Evolutionary conservation across 768 basidiomycete genomes (phyloP), one percentile per base, ranked within the genome.

Genomic region (Boletus rubroflammeus): DNA sequence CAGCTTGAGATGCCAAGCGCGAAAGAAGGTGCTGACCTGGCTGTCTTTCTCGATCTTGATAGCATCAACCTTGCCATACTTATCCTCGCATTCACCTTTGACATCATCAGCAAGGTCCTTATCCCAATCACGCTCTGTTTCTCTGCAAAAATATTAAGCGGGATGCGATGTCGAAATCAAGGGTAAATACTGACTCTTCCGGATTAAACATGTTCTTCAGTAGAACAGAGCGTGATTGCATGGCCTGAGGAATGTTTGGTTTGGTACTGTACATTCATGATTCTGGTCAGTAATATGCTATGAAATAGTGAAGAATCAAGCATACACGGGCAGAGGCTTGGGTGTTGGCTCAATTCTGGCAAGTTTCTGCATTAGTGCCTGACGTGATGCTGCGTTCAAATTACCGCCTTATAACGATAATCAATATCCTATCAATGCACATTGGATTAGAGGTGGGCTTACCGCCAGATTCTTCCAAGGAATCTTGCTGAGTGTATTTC

Each of bases 311-410:
- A 51, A 31, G 32, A 39, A 44, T 48, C 45, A 44, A 40, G 69
- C 84, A 59, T 73, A 92, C 90, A 81, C 70, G 25, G 84, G 81
- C 64, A 83, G 78, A 60, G 81, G 78, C 65, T 75, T 78, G 47
- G 81, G 73, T 47, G 84, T 72, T 42, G 81, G 77, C 65, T 92
- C 90, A 75, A 85, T 90, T 79, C 97, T 93, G 72, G 97, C 94
- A 82, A 99, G 91, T 85, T 98, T 99, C 77, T 95, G 93, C 97
- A 99, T 99, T 78, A 99, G 92, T 73, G 93, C 92, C 80, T 97
- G 94, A 76, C 97, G 91, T 69, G 93, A 93, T 67, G 90, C 91
- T 79, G 91, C 91, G 78, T 97, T 97, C 80, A 97, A 84, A 82
- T 93, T 93, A 90, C 90, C 91, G 73, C 90, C 93, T 95, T 67